Conservation (phyloP, 345 rosid species). For the Psidium friedrichsthalianum region DNA sequence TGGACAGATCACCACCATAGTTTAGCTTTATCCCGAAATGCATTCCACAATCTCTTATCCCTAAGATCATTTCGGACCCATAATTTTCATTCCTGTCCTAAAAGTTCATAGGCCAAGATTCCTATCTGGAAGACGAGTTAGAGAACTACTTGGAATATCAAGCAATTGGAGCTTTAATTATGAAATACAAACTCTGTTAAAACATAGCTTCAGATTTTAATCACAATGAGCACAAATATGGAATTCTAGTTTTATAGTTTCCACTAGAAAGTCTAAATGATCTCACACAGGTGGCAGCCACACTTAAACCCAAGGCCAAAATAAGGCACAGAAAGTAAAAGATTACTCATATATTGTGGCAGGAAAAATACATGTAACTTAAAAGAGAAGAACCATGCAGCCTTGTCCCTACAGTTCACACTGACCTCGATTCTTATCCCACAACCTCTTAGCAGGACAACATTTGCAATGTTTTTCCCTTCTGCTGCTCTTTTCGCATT, state of each 20-base stretch:
- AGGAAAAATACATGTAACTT: background rate
- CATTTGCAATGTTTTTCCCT: slow-evolving; percentile 77
- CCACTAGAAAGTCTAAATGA: background rate
- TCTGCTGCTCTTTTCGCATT: slow-evolving; percentile 61
- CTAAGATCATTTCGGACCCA: background rate
- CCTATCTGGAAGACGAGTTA: background rate
- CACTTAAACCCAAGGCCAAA: background rate
- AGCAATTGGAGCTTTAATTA: background rate
- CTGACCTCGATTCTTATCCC: slow-evolving; percentile 91
- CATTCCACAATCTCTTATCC: background rate
- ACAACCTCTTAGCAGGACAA: slow-evolving; percentile 90
- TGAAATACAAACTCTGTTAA: background rate
- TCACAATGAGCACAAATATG: background rate
- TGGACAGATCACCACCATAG: background rate
- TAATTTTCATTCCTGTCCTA: background rate
- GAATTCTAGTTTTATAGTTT: background rate
- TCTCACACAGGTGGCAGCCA: background rate
- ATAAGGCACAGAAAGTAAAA: background rate
- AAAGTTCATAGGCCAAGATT: background rate
- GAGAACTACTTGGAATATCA: background rate
- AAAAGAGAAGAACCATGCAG: background rate
- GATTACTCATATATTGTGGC: background rate
- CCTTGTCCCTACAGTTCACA: background rate
- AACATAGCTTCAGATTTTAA: background rate
- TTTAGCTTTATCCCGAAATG: background rate